Evolutionary conservation across 2,329 filamentous ascomycete species (phyloP), one percentile per base, ranked within the genome.

Genomic region (Pyrenophora tritici-repentis): DNA sequence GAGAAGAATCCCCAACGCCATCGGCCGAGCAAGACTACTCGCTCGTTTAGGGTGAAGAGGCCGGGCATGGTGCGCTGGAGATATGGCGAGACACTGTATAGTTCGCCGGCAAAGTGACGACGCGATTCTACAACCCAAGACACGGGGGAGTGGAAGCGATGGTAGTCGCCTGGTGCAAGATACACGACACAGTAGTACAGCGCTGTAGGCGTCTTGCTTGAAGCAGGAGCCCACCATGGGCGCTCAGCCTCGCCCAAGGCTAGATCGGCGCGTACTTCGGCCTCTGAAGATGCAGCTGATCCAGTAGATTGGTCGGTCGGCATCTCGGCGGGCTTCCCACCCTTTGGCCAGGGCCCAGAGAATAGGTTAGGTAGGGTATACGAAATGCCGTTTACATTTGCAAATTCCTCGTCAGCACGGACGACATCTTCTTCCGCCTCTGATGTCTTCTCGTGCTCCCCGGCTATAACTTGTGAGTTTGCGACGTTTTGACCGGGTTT

Each of bases 1-100:
- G 87, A 89, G 80, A 99, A 99, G 83, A 99, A 97, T 14, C 94
- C 94, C 84, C 91, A 95, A 48, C 92, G 88, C 94, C 94, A 99
- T 51, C 91, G 84, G 14, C 94, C 94, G 1, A 99, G 82, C 0
- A 99, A 84, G 1, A 96, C 94, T 18, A 99, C 91, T 47, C 94
- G 87, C 77, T 99, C 94, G 75, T 99, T 99, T 16, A 99, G 81
- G 0, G 93, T 97, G 78, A 99, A 99, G 1, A 99, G 84, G 2
- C 93, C 93, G 0, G 94, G 94, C 0, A 99, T 81, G 0, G 90
- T 96, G 59, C 90, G 88, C 73, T 97, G 92, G 10, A 99, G 83
- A 74, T 97, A 99, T 0, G 94, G 94, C 0, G 91, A 96, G 4
- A 99, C 94, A 46, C 88, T 93, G 79, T 90, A 99, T 7, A 99